A percentile compares a stretch with the other conserved stretches of the same genome.
Conservation (phyloP, 768 basidiomycete species). For the Boletus sp. region DNA sequence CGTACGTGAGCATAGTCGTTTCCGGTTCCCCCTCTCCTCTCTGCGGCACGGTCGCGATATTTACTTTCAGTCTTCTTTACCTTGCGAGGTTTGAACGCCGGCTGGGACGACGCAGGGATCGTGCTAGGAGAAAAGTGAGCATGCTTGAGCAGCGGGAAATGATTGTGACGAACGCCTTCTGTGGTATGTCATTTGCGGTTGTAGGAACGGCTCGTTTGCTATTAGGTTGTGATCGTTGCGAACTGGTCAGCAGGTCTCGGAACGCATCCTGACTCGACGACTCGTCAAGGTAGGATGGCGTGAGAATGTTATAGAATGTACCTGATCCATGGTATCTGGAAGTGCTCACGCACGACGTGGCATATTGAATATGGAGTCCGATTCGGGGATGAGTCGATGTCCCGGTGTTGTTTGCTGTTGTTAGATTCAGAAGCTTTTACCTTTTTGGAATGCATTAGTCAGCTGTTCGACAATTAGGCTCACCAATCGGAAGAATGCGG, state of each 20-base stretch:
- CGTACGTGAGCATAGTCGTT: slow-evolving; percentile 74
- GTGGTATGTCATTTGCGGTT: neutral
- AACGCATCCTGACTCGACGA: slow-evolving; percentile 54
- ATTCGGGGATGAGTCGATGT: neutral
- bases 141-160: neutral
- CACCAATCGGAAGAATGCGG: too few relatives aligned
- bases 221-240: slow-evolving; percentile 24
- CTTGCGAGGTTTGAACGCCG: slow-evolving; percentile 80
- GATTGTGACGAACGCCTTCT: slow-evolving; percentile 17
- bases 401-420: slow-evolving; percentile 27
- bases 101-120: slow-evolving; percentile 48
- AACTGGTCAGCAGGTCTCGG: slow-evolving; percentile 45
- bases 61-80: slow-evolving; percentile 58
- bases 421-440: slow-evolving; percentile 28
- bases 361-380: neutral
- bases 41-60: slow-evolving; percentile 77
- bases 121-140: slow-evolving; percentile 36
- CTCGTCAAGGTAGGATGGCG: neutral
- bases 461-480: neutral
- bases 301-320: neutral
- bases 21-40: slow-evolving; percentile 62
- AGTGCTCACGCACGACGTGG: neutral
- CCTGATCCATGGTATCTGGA: slow-evolving; percentile 29
- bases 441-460: slow-evolving; percentile 8
- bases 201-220: slow-evolving; percentile 2